Evolutionary conservation across 768 basidiomycete species (phyloP), one percentile per base, ranked within the genome.

Genomic region (Tulasnella sp.): DNA sequence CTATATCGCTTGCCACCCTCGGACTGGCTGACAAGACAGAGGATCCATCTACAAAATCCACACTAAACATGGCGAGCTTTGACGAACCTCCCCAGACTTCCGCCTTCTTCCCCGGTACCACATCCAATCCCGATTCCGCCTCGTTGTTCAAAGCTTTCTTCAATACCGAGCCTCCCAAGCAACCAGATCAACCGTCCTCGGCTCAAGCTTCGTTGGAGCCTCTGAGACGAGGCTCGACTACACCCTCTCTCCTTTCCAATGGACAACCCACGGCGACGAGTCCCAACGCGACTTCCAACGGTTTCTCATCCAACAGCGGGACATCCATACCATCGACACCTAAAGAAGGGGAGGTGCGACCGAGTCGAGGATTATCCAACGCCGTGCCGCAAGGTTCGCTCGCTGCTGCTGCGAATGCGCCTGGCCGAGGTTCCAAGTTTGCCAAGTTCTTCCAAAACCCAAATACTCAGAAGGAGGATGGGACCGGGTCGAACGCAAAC

Each of bases 401-500:
- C 2, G 34, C 29, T 34, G 27, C 58, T 4, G 49, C 44, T 21
- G 47, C 58, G 13, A 32, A 32, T 34, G 58, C 58, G n/a, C 32
- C 27, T 9, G 58, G 58, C 1, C 47, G 58, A 23, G 44, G 38
- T 7, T 59, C 58, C 58, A 59, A 59, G 58, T 59, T 59, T 32
- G 58, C 58, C 19, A 59, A 59, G 49, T 59, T 59, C 45, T 59
- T 59, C 58, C 51, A 53, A 34, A 34, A 42, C 13, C 55, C 55
- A 19, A 19, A 38, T 15, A 45, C 55, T 1, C 43, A 34, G 17
- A 56, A 56, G 41, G 55, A 56, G 24, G 55, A 56, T 4, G 19
- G 19, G 7, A 48, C 45, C 8, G 34, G 34, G 34, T 38, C 34
- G 15, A 38, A 38, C 15, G 34, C 15, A 38, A 38, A 38, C 34